phyloP scores from a whole-genome alignment of 2,329 filamentous ascomycete species.

The Fusarium sambucinum region DNA sequence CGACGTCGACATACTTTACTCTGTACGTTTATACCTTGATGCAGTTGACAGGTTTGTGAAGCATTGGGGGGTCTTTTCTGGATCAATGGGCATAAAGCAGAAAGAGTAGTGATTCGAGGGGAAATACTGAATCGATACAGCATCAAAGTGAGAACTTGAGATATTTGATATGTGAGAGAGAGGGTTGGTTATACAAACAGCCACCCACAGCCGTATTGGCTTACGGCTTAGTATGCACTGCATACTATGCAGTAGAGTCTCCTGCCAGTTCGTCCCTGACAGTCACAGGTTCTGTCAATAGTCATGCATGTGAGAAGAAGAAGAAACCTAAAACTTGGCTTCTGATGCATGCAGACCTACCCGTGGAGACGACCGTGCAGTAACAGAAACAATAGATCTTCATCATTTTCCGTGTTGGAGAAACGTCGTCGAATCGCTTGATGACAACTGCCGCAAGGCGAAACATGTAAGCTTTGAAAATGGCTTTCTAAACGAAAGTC shows the following conservation, averaged over 20 bases:
- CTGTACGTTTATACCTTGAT: not conserved
- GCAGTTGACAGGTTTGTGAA: not conserved
- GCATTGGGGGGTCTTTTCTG: not conserved
- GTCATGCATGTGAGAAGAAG: not conserved
- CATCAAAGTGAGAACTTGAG: not conserved
- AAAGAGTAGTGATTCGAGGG: not conserved
- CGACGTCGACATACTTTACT: not conserved
- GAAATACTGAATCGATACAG: not conserved
- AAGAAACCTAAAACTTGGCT: not conserved
- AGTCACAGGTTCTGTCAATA: not conserved
- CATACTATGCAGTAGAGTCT: not conserved
- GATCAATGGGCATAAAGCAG: not conserved
- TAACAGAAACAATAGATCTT: conserved; percentile 30
- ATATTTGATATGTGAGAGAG: not conserved
- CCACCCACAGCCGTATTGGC: not conserved
- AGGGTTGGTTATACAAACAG: not conserved
- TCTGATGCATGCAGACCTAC: not conserved
- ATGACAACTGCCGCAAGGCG: conserved; percentile 12
- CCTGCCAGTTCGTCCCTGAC: not conserved
- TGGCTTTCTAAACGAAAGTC: conserved; percentile 9
- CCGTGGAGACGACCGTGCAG: conserved; percentile 14
- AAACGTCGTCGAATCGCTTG: conserved; percentile 17
- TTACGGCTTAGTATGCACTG: too few species aligned
- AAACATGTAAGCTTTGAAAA: conserved; percentile 15
- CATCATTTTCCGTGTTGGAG: not conserved